Base-by-base conservation (phyloP, 164 flowering plant genomes). In the Aristolochia fimbriata region DNA sequence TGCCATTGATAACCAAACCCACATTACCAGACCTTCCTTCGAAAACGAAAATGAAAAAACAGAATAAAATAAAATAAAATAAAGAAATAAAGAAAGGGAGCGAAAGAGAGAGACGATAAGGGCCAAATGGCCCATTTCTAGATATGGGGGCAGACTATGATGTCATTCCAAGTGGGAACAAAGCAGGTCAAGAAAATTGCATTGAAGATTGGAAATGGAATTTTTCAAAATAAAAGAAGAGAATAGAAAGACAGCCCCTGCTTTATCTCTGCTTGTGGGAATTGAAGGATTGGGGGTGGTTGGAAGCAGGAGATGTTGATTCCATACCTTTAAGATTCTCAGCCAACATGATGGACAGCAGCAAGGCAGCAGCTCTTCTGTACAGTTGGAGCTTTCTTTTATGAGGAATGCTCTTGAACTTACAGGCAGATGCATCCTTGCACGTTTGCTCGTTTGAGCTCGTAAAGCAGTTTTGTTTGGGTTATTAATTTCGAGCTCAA, bases 71-170 rank as follows among this genome's bases (percentile, higher is more conserved):
- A 27, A 55, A 41, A 27, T 57, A 41, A 17, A 22, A 62, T 52
- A 57, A 58, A 53, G 43, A 30, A 27, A 41, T 37, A 47, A 58
- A 9, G 15, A 47, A 60, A 47, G 37, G 25, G 25, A 48, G 43
- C 5, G 30, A 5, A 23, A n/a, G 59, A 56, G 45, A 21, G 52
- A 49, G 33, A 22, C 25, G 59, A 56, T 58, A 43, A 58, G 24
- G 49, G 25, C 61, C 50, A 45, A 45, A 25, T 15, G 49, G 30
- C 49, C 61, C 61, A 58, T 58, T 58, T 58, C 59, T 56, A 56
- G 59, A 56, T 31, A 30, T 56, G 59, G 45, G 46, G 22, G 43
- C 22, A 55, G 60, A 64, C 59, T 20, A 46, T 37, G 47, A 57
- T 2, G 47, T 52, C 56, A 62, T 10, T 13, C 58, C 45, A 19